phyloP scores from a whole-genome alignment of 2,329 filamentous ascomycete species.

The Talaromyces funiculosus region DNA sequence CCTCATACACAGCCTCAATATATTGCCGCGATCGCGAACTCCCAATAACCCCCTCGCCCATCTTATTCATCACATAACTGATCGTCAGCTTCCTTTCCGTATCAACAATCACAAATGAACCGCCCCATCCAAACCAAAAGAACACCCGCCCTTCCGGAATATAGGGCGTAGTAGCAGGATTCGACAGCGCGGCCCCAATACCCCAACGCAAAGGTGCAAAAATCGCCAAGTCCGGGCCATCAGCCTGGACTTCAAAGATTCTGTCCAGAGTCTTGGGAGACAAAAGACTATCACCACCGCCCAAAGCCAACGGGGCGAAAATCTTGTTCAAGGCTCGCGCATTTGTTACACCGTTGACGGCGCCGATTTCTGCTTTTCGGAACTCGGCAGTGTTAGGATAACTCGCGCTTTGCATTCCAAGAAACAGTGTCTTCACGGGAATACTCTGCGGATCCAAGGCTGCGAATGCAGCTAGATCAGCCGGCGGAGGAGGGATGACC shows the following conservation, averaged over 20 bases:
- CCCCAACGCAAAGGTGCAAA: slow-evolving; percentile 35
- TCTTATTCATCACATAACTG: slow-evolving; percentile 45
- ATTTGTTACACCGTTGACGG: slow-evolving; percentile 44
- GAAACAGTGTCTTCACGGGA: slow-evolving; percentile 15
- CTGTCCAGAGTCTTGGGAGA: slow-evolving; percentile 39
- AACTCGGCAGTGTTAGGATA: slow-evolving; percentile 27
- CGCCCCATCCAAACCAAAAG: slow-evolving; percentile 46
- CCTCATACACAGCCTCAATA: slow-evolving; percentile 28
- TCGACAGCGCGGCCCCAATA: slow-evolving; percentile 37
- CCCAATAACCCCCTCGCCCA: slow-evolving; percentile 30
- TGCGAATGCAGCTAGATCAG: background rate
- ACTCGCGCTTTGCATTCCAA: slow-evolving; percentile 22
- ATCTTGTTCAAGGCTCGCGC: slow-evolving; percentile 40
- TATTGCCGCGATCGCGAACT: slow-evolving; percentile 26
- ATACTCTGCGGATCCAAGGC: background rate
- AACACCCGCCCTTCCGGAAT: slow-evolving; percentile 30
- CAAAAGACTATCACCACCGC: slow-evolving; percentile 33
- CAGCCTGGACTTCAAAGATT: slow-evolving; percentile 43
- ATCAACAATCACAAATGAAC: slow-evolving; percentile 43
- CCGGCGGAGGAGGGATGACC: slow-evolving; percentile 26
- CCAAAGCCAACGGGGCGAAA: slow-evolving; percentile 33
- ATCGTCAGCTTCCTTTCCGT: slow-evolving; percentile 39
- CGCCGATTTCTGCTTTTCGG: slow-evolving; percentile 38
- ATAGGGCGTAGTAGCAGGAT: slow-evolving; percentile 22
- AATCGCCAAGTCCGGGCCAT: slow-evolving; percentile 39